Conservation (phyloP, 305 asterid genomes). For the Fraxinus baroniana region DNA sequence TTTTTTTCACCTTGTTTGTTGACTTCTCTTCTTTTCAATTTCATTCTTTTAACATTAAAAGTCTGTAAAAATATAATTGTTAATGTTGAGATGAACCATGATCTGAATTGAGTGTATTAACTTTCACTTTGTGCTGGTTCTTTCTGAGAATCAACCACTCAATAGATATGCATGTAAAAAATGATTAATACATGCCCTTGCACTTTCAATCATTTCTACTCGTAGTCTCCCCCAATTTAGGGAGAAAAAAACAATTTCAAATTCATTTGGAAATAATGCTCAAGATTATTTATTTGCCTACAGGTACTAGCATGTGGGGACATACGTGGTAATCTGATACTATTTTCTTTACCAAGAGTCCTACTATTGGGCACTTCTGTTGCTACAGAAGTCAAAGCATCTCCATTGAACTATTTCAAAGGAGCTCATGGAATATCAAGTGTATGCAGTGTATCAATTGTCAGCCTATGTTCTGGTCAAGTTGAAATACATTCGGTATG, state of each 20-base stretch:
- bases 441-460: constrained; percentile 70
- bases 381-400: constrained; percentile 47
- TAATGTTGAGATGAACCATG: constrained; percentile 22
- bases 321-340: constrained; percentile 81
- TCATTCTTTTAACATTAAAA: constrained; percentile 8
- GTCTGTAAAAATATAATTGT: neutral
- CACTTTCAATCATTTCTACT: neutral
- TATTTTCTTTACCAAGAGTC: constrained; percentile 59
- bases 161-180: neutral
- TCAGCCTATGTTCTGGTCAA: constrained; percentile 48
- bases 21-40: constrained; percentile 12
- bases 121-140: neutral
- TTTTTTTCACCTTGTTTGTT: neutral
- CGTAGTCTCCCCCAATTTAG: neutral
- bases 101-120: neutral
- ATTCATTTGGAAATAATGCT: neutral
- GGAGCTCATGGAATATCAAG: constrained; percentile 98
- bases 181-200: neutral
- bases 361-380: constrained; percentile 37
- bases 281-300: constrained; percentile 23
- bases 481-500: constrained; percentile 82
- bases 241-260: neutral
- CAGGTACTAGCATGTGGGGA: constrained; percentile 95
- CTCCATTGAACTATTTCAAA: constrained; percentile 62
- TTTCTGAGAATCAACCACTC: neutral